Percentiles rank a stretch among this genome's conserved stretches.
phyloP scores from a whole-genome alignment of 345 rosid species.

The Brassica nigra region DNA sequence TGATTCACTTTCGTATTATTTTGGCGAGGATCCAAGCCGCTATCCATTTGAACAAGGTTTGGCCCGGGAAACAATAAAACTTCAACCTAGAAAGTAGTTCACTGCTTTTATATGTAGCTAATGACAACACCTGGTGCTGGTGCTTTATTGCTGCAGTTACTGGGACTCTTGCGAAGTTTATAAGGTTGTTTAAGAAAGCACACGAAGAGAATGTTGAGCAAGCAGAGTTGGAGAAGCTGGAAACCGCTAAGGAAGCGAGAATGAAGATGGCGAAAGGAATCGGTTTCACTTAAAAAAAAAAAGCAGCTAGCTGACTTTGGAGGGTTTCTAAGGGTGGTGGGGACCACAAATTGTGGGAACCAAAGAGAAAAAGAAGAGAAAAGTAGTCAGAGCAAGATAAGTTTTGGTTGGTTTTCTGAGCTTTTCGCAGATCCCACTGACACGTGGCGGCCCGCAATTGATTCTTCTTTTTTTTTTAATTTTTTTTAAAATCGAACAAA shows the following conservation, averaged over 20 bases:
- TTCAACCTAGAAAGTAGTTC: background rate
- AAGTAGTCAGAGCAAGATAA: no score
- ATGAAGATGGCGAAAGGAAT: background rate
- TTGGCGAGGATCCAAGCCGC: conserved; percentile 92
- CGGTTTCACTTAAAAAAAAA: background rate
- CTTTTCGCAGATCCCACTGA: no score
- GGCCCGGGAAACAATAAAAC: conserved; percentile 11
- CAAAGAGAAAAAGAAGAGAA: no score
- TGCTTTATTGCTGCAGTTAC: conserved; percentile 58
- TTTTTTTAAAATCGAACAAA: no score
- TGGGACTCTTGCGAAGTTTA: conserved; percentile 76
- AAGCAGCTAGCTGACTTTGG: background rate
- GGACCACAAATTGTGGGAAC: no score
- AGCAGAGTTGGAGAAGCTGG: background rate
- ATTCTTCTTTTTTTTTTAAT: no score
- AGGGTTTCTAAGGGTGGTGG: no score
- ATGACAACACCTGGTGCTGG: background rate
- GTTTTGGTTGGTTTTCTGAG: no score
- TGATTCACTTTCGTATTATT: conserved; percentile 85
- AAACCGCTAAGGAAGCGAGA: background rate
- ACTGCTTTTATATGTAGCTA: background rate
- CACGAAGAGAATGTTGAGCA: background rate
- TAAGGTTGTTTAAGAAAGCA: conserved; percentile 3
- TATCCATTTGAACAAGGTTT: conserved; percentile 97
- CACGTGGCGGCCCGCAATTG: no score